Conservation (phyloP, 306 rosid genomes). For the Trifolium pratense region DNA sequence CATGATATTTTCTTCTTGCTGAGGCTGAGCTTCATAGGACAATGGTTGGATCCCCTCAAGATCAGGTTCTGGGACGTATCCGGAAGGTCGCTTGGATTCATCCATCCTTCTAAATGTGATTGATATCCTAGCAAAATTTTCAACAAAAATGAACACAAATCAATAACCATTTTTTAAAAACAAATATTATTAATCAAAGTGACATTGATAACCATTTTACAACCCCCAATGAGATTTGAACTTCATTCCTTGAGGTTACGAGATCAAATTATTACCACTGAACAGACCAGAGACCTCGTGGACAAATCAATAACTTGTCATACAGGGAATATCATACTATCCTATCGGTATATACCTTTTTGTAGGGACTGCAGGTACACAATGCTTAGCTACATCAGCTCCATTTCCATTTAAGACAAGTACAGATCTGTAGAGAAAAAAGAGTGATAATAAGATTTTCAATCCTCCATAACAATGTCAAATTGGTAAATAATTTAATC, state of each 20-base stretch:
- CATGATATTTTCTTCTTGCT: conserved; percentile 51
- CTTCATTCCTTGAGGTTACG: too few species aligned
- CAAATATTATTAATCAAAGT: background rate
- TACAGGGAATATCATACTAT: background rate
- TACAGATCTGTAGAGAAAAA: conserved; percentile 73
- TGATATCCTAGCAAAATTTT: conserved; percentile 66
- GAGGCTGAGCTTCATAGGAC: conserved; percentile 58
- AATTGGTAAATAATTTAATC: conserved; percentile 12
- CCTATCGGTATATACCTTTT: conserved; percentile 58
- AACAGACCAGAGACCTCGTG: too few species aligned
- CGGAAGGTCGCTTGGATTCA: conserved; percentile 62
- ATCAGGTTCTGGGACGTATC: conserved; percentile 71
- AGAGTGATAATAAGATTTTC: conserved; percentile 36
- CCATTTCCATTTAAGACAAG: conserved; percentile 92
- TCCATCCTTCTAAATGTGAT: conserved; percentile 97
- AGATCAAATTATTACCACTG: too few species aligned
- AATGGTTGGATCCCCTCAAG: conserved; percentile 80
- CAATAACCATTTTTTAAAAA: conserved; percentile 5
- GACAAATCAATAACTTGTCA: background rate
- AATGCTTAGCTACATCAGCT: conserved; percentile 95
- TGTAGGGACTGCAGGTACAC: conserved; percentile 87
- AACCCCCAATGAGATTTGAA: too few species aligned
- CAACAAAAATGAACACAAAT: conserved; percentile 23
- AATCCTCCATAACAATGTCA: conserved; percentile 27
- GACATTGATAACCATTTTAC: background rate